Base-by-base conservation (phyloP, 768 basidiomycete genomes). In the Rhizopogon sp. region DNA sequence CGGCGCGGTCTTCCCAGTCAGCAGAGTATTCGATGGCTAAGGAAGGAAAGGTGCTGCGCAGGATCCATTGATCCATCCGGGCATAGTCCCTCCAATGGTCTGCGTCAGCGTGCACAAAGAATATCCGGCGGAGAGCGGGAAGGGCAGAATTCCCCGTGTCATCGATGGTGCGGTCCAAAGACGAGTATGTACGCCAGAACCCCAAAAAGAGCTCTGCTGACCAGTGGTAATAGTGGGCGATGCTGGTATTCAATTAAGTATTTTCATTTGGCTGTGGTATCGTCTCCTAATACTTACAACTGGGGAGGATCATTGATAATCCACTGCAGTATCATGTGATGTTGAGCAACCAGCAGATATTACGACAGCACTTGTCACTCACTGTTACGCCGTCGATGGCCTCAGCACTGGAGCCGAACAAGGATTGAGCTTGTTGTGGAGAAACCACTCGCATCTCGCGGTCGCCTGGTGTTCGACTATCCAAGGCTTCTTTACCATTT, bases 191-290 rank as follows among this genome's bases (percentile, higher is more conserved):
- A 7, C 92, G 81, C 94, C 94, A 96, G 62, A 95, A 82, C 40
- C 94, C 94, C 59, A 92, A 91, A 74, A 90, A 87, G 17, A 94
- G 81, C 65, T 98, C 94, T 4, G 94, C 93, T 33, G 88, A 83
- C 83, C 90, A 94, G 64, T 98, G 93, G 66, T 93, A 96, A 67
- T 95, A 96, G 70, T 96, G 93, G 1, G 88, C 88, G 54, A 96
- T 79, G 71, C 90, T 92, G 45, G 28, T 8, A 51, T 37, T 39
- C 9, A 29, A 47, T 5, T 13, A 1, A 29, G 61, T 17, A 58
- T 39, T 9, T 25, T 13, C 8, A 43, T 11, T 42, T 13, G 7
- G 44, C 43, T 20, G 3, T 11, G 6, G 11, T 9, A 28, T 5
- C 22, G 20, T 16, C 37, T 35, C 17, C 11, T 22, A 22, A 22